Conservation (phyloP, 2,329 filamentous ascomycete species). For the Xylariales sp. region DNA sequence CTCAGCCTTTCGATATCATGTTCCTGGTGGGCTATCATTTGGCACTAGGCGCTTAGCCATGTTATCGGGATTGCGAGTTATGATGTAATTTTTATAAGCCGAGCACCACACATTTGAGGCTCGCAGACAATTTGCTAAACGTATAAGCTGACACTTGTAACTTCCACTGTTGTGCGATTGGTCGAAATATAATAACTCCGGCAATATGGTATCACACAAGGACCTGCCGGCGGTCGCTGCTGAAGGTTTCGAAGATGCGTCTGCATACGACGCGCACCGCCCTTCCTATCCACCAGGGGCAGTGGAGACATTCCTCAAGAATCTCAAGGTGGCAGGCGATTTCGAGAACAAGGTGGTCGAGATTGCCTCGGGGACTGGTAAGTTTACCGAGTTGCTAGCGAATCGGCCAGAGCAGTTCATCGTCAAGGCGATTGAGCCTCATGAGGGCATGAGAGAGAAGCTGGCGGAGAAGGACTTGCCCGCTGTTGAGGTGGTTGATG, state of each 20-base stretch:
- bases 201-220: conserved; percentile 5
- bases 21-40: too few species aligned
- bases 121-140: too few species aligned
- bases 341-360: conserved; percentile 52
- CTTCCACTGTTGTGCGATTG: not conserved
- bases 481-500: conserved; percentile 51
- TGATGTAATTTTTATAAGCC: conserved; percentile 3
- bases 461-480: conserved; percentile 53
- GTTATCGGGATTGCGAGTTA: not conserved
- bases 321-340: conserved; percentile 45
- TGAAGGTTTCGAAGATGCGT: conserved; percentile 63
- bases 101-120: too few species aligned
- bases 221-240: conserved; percentile 29
- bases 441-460: conserved; percentile 59
- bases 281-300: conserved; percentile 60
- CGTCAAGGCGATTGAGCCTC: conserved; percentile 60
- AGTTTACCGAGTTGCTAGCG: conserved; percentile 62
- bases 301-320: conserved; percentile 52
- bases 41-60: too few species aligned
- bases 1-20: too few species aligned
- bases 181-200: not conserved
- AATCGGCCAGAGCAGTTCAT: conserved; percentile 53
- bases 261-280: conserved; percentile 61
- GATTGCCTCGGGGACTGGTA: conserved; percentile 65
- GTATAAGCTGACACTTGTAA: too few species aligned